Base-by-base conservation (phyloP, 2,329 filamentous ascomycete genomes). In the Claviceps pusilla region DNA sequence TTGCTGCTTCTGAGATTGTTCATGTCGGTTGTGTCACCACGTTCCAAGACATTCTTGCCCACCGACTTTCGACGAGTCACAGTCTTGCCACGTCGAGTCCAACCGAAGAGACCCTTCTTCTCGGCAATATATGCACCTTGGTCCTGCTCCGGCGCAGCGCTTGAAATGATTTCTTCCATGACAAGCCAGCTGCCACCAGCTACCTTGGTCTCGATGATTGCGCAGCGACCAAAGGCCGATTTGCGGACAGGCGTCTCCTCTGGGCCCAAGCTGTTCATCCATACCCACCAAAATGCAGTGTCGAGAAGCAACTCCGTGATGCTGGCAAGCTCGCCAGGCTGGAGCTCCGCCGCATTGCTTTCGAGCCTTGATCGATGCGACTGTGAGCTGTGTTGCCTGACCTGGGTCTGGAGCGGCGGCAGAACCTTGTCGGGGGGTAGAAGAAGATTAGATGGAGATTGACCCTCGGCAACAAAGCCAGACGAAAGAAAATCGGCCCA, bases 231-330 rank as follows among this genome's bases (percentile, higher is more conserved):
- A 66, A 98, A 98, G 0, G 90, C 89, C 6, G 90, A 85, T 67
- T 98, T 98, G 57, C 93, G 82, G 49, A 84, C 78, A 0, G 82
- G 70, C 0, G 90, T 87, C 71, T 98, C 93, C 64, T 98, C 93
- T 0, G 83, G 86, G 1, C 91, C 89, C 63, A 98, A 73, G 75
- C 91, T 97, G 61, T 83, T 94, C 77, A 98, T 97, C 93, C 93
- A 98, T 4, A 97, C 93, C 91, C 93, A 97, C 93, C 93, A 98
- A 68, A 98, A 98, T 1, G 89, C 86, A 66, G 97, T 91, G 62
- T 98, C 93, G 5, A 98, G 76, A 58, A 93, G 84, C 55, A 97
- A 80, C 42, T 79, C 79, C 29, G 80, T 86, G 64, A 98, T 95
- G 65, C 89, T 97, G 35, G 93, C 93, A 55, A 98, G 77, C 74